Percentiles rank a stretch among this genome's conserved stretches.
phyloP scores from a whole-genome alignment of 345 rosid species.

The Conringia planisiliqua region DNA sequence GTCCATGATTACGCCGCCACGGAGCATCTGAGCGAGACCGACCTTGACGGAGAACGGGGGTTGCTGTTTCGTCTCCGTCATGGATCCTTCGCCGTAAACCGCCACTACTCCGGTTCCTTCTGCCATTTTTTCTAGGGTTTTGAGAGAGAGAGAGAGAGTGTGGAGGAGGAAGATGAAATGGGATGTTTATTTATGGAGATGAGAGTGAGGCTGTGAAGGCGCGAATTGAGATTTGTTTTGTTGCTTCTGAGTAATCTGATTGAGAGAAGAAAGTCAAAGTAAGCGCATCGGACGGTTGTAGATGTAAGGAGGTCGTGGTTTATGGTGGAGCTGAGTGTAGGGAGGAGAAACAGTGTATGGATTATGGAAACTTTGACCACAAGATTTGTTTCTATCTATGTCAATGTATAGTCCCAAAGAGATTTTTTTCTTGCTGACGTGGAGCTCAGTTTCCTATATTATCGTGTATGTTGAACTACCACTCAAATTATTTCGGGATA shows the following conservation, averaged over 20 bases:
- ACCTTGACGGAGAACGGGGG: conserved; percentile 70
- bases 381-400: conserved; percentile 9
- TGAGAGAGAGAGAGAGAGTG: not conserved
- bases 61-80: conserved; percentile 56
- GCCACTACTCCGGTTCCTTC: conserved; percentile 58
- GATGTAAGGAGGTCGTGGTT: not conserved
- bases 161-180: not conserved
- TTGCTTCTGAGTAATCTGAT: not conserved
- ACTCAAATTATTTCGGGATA: not conserved
- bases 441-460: conserved; percentile 3
- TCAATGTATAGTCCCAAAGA: conserved; percentile 14
- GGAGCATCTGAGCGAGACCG: conserved; percentile 74
- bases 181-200: not conserved
- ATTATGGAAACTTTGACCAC: conserved; percentile 16
- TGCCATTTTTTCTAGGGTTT: conserved; percentile 37
- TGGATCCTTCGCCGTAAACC: conserved; percentile 54
- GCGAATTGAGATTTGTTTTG: not conserved
- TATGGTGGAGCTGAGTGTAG: not conserved
- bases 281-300: not conserved
- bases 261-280: not conserved
- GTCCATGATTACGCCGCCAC: conserved; percentile 73
- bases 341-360: not conserved
- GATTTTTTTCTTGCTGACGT: conserved; percentile 19
- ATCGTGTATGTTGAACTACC: conserved; percentile 16
- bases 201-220: not conserved